Evolutionary conservation across 805 yeast species (phyloP).

Genomic region (Starmerella sp.): DNA sequence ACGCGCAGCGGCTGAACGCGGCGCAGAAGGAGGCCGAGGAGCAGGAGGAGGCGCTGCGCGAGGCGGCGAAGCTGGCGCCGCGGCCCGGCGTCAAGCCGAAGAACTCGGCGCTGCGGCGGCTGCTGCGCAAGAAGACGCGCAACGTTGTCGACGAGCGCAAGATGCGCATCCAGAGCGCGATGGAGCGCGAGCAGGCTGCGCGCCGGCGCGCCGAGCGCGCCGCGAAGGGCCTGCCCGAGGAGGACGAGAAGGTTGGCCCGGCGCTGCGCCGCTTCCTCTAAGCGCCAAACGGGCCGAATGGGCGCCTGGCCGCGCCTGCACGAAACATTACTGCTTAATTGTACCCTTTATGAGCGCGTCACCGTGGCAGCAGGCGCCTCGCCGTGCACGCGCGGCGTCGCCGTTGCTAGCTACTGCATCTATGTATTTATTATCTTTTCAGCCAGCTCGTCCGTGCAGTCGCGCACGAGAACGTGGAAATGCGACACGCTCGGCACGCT

Average conservation of each 20-base stretch:
- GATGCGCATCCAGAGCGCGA: conserved; percentile 59
- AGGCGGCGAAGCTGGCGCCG: conserved; percentile 43
- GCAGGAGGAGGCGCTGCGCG: conserved; percentile 36
- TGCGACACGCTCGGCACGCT: conserved; percentile 47
- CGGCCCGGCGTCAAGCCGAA: conserved; percentile 65
- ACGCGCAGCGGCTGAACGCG: conserved; percentile 51
- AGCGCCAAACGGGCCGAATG: neutral
- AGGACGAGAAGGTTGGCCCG: conserved; percentile 20
- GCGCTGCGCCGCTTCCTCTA: conserved; percentile 23
- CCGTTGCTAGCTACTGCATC: too few relatives aligned
- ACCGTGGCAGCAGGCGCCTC: too few relatives aligned
- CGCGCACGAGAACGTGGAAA: conserved; percentile 39
- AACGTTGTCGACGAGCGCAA: conserved; percentile 82
- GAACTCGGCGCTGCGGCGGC: conserved; percentile 72
- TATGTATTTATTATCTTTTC: neutral
- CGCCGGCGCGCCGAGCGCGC: conserved; percentile 17
- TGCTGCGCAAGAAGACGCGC: conserved; percentile 69
- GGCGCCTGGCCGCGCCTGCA: too few relatives aligned
- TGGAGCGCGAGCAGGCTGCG: conserved; percentile 53
- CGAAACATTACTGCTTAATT: too few relatives aligned
- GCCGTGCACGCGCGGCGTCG: too few relatives aligned
- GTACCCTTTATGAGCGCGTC: too few relatives aligned
- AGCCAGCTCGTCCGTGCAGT: conserved; percentile 3
- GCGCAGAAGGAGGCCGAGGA: conserved; percentile 31
- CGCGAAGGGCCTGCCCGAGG: conserved; percentile 18